Base-by-base conservation (phyloP, 106 monocot species). In the Acorus gramineus region DNA sequence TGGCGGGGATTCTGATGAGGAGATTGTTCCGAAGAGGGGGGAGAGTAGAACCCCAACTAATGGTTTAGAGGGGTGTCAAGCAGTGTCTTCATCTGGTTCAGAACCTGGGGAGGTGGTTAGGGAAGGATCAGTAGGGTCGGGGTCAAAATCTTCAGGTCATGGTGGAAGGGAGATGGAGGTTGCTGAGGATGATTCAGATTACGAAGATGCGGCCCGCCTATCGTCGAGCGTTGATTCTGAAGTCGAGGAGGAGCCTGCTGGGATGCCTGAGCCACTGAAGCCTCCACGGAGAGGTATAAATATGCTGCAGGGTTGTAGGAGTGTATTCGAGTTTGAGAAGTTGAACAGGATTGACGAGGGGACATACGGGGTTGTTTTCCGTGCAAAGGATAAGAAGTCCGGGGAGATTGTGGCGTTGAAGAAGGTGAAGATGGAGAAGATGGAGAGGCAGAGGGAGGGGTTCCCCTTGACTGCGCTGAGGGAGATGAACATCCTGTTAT, bases 371-470 rank as follows among this genome's bases (percentile, higher is more conserved):
- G 87, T 95, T 65, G 95, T 95, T 3, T 95, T 82, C 61, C 71
- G 90, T 60, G 95, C 87, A 3, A 82, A 74, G 82, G 95, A 95
- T 52, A 87, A 78, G 67, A 84, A 81, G 55, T 82, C 78, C 42
- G 85, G 80, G 28, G 90, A 90, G 13, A 59, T 86, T 7, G 85
- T 95, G 47, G 95, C 95, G 43, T 59, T 95, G 69, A 95, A 95
- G 73, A 95, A 95, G 76, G 82, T 95, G 47, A 90, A 28, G 28
- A 28, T 28, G 86, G 95, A 90, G n/a, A n/a, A 90, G 62, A 77
- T 95, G 86, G 95, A 90, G 74, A 86, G 82, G 62, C 90, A 95
- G 76, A 79, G 79, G 66, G 95, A 95, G 54, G 95, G 95, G n/a
- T 90, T 95, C 50, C 95, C 95, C 3, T 14, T 86, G 59, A 90